A percentile compares a stretch with the other conserved stretches of the same genome.
Conservation (phyloP, 2,329 filamentous ascomycete genomes). For the Penicillium crustosum region DNA sequence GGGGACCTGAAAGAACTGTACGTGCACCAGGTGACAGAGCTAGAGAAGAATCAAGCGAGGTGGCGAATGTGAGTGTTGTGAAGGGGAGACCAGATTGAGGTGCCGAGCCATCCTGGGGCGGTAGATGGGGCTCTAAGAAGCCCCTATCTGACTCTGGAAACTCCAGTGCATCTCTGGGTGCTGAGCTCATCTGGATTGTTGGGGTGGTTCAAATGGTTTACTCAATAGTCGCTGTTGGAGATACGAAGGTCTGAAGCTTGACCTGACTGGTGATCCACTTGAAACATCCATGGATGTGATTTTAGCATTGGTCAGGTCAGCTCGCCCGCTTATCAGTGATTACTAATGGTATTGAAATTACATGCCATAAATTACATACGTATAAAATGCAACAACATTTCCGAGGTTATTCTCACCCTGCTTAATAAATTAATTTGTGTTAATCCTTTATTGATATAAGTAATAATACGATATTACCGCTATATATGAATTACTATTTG, state of each 20-base stretch:
- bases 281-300: no score
- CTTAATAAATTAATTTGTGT: no score
- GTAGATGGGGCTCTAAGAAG: conserved; percentile 51
- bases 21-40: conserved; percentile 71
- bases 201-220: neutral
- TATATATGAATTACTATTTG: no score
- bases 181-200: conserved; percentile 1
- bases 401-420: no score
- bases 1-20: conserved; percentile 75
- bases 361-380: no score
- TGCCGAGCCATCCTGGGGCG: conserved; percentile 25
- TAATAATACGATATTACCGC: no score
- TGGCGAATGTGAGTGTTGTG: conserved; percentile 83
- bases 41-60: conserved; percentile 76
- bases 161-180: conserved; percentile 29
- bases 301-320: no score
- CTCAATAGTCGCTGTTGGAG: neutral
- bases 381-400: no score
- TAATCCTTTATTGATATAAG: no score
- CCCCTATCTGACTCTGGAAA: conserved; percentile 43
- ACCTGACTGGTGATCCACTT: no score
- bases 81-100: conserved; percentile 40
- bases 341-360: no score
- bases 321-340: no score
- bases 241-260: neutral